phyloP scores from a whole-genome alignment of 2,329 filamentous ascomycete genomes.

The Exserohilum turcica region DNA sequence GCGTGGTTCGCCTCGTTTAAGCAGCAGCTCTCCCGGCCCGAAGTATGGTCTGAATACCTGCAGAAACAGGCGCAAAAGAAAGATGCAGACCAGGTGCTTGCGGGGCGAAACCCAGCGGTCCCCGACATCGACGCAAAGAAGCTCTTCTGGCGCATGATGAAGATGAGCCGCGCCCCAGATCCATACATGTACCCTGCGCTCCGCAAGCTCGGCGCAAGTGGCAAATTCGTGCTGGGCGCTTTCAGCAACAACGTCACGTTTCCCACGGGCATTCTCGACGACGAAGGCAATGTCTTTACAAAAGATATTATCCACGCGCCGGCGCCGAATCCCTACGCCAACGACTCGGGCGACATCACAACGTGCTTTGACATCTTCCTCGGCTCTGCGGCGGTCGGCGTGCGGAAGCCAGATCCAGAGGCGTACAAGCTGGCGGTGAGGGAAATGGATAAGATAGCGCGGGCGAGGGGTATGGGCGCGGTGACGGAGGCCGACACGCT shows the following conservation, averaged over 20 bases:
- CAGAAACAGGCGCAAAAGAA: constrained; percentile 21
- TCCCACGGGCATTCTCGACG: constrained; percentile 72
- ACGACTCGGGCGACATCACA: constrained; percentile 58
- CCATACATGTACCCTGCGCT: constrained; percentile 89
- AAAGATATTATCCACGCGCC: constrained; percentile 39
- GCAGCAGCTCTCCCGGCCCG: constrained; percentile 68
- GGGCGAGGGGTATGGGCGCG: constrained; percentile 57
- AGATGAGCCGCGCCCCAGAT: constrained; percentile 68
- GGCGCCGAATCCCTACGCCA: constrained; percentile 27
- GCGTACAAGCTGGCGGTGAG: constrained; percentile 79
- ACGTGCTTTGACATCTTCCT: constrained; percentile 84
- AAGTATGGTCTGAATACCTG: constrained; percentile 70
- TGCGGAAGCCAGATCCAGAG: constrained; percentile 82
- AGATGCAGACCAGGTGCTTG: constrained; percentile 27
- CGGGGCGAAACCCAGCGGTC: constrained; percentile 58
- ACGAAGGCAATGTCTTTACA: constrained; percentile 53
- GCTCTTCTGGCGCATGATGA: constrained; percentile 96
- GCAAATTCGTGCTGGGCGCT: constrained; percentile 65
- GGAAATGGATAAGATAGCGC: constrained; percentile 67
- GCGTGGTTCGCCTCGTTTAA: constrained; percentile 79
- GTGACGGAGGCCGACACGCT: constrained; percentile 71
- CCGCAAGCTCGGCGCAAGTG: constrained; percentile 62
- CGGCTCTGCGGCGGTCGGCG: constrained; percentile 80
- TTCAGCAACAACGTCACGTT: constrained; percentile 91
- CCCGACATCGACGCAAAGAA: constrained; percentile 76